phyloP scores from a whole-genome alignment of 768 basidiomycete genomes.

The Macrolepiota fuliginosa region DNA sequence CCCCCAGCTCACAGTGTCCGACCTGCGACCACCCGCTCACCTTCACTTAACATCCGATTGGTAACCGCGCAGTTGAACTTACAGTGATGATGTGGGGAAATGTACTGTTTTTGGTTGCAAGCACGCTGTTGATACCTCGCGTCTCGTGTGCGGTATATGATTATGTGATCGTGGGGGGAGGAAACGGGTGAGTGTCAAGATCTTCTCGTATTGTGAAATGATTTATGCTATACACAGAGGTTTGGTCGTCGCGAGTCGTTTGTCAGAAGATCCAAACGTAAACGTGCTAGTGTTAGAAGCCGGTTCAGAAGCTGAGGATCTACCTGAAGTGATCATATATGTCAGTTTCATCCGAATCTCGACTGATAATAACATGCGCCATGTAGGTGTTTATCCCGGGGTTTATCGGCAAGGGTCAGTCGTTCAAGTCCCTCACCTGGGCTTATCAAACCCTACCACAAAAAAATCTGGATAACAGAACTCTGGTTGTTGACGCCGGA shows the following conservation, averaged over 20 bases:
- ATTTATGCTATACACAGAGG: conserved; percentile 20
- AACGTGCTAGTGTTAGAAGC: conserved; percentile 36
- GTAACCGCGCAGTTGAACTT: too few species aligned
- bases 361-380: not conserved
- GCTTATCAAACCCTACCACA: conserved; percentile 45
- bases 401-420: conserved; percentile 24
- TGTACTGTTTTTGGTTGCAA: not conserved
- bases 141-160: conserved; percentile 19
- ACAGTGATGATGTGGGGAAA: not conserved
- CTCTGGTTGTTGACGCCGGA: conserved; percentile 30
- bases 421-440: conserved; percentile 46
- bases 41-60: too few species aligned
- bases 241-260: conserved; percentile 31
- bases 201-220: not conserved
- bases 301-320: conserved; percentile 33
- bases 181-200: conserved; percentile 24
- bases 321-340: conserved; percentile 27
- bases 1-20: too few species aligned
- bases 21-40: too few species aligned
- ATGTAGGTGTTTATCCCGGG: conserved; percentile 30
- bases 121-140: not conserved
- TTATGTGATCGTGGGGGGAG: conserved; percentile 34
- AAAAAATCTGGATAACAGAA: conserved; percentile 34
- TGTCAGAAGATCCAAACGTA: conserved; percentile 27
- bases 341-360: not conserved